Conservation (phyloP, 208 protist genomes). For the Novymonas esmeraldas region DNA sequence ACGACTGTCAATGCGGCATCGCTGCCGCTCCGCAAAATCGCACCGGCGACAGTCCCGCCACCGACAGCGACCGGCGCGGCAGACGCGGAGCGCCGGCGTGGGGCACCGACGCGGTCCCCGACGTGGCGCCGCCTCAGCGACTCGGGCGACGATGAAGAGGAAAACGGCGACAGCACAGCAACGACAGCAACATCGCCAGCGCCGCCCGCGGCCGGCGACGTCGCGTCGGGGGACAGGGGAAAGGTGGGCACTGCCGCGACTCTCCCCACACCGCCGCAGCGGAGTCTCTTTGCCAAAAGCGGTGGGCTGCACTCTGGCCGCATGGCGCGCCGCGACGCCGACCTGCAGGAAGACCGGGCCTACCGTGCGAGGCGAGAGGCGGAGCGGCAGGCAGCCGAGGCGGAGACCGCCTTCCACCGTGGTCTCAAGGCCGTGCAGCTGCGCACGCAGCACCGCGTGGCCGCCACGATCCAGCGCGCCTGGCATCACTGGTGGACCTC, state of each 20-base stretch:
- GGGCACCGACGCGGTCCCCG: not conserved
- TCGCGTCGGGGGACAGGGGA: not conserved
- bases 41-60: not conserved
- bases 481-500: constrained; percentile 76
- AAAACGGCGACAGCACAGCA: not conserved
- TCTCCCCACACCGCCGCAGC: not conserved
- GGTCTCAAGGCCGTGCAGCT: constrained; percentile 28
- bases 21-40: constrained; percentile 2
- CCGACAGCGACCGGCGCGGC: not conserved
- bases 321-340: constrained; percentile 1
- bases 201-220: not conserved
- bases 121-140: not conserved
- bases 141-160: not conserved
- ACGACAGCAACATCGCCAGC: not conserved
- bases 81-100: not conserved
- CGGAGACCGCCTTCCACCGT: constrained; percentile 20
- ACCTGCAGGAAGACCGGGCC: constrained; percentile 19
- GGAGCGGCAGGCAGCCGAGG: constrained; percentile 16
- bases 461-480: constrained; percentile 46
- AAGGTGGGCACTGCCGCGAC: not conserved
- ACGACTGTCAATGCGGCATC: not conserved
- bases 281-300: constrained; percentile 11
- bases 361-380: constrained; percentile 19
- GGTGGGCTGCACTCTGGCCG: not conserved
- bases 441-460: constrained; percentile 52